Conservation (phyloP, 1,284 basidiomycete species). For the Sporisorium iseilematis-ciliati region DNA sequence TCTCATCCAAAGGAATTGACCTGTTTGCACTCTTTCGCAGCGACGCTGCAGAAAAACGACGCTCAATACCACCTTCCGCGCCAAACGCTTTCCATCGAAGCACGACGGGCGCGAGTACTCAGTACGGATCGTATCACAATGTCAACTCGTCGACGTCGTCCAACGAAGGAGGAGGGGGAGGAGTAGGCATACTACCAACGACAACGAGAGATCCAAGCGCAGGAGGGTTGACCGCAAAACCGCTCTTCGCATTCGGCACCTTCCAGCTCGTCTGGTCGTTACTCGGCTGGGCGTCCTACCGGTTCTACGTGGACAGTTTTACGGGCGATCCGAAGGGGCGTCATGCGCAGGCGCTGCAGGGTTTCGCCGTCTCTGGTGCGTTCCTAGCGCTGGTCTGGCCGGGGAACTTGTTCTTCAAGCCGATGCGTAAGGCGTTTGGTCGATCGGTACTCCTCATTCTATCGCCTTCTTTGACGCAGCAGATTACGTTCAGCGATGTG, state of each 20-base stretch:
- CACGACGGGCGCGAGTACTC: slow-evolving; percentile 20
- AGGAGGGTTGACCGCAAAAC: slow-evolving; percentile 9
- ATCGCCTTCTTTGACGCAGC: slow-evolving; percentile 75
- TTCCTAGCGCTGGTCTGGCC: slow-evolving; percentile 52
- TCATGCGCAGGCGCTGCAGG: slow-evolving; percentile 64
- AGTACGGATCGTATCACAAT: slow-evolving; percentile 39
- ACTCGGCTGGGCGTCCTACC: slow-evolving; percentile 61
- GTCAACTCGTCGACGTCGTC: slow-evolving; percentile 7
- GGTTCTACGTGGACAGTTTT: slow-evolving; percentile 53
- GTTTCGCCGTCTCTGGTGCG: slow-evolving; percentile 50
- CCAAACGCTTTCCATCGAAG: slow-evolving; percentile 7
- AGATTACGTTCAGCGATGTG: slow-evolving; percentile 89
- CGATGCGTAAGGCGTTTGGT: slow-evolving; percentile 48
- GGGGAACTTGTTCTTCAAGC: slow-evolving; percentile 53
- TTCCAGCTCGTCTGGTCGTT: slow-evolving; percentile 51
- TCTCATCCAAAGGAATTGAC: slow-evolving; percentile 58
- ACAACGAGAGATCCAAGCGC: slow-evolving; percentile 6
- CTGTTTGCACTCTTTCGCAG: slow-evolving; percentile 39
- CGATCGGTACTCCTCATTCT: slow-evolving; percentile 77
- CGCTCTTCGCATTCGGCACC: slow-evolving; percentile 41
- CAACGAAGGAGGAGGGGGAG: no score
- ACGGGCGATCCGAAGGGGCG: slow-evolving; percentile 53
- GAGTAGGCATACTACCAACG: slow-evolving; percentile 20
- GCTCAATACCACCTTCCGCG: slow-evolving; percentile 2
- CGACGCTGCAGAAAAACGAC: slow-evolving; percentile 30